Base-by-base conservation (phyloP, 2,329 filamentous ascomycete genomes). In the Hypocreales sp. region DNA sequence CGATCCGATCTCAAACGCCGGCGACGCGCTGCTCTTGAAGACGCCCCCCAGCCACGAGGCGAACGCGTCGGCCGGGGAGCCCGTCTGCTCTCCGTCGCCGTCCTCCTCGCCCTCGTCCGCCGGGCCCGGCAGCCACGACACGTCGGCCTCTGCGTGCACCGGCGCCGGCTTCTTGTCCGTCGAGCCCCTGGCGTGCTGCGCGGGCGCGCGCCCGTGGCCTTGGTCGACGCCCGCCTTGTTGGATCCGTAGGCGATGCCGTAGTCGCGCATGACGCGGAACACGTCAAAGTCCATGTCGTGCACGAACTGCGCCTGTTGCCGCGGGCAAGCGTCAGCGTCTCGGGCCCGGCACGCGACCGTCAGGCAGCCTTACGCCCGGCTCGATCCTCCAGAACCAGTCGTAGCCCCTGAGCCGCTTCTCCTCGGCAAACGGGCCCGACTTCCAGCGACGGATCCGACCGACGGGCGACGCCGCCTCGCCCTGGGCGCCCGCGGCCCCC, bases 371-470 rank as follows among this genome's bases (percentile, higher is more conserved):
- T 48, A 72, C 68, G 30, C 67, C 65, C 25, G 69, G 67, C 38
- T 73, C 66, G 8, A 74, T 58, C 35, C 61, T 58, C 67, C 67
- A 72, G 42, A 69, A 72, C 58, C 61, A 74, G 29, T 70, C 59
- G 35, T 67, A 72, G 15, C 56, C 37, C 31, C 66, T 56, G 24
- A 92, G 64, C 2, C 76, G 72, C 1, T 75, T 70, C 48, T 92
- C 81, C 30, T 75, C 68, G 48, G 82, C 83, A 59, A 92, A 87
- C 44, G 81, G 62, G 30, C 80, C 81, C 35, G 74, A 78, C 50
- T 84, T 86, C 81, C 81, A 90, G 24, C 78, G 69, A 42, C 74
- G 80, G 69, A 81, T 81, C 45, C 82, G 72, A 42, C 81, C 76
- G 50, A 73, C 29, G 24, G 78, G 22, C 76, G 58, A 31, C 74